phyloP scores from a whole-genome alignment of 306 rosid species.

The Acacia melanoxylon region DNA sequence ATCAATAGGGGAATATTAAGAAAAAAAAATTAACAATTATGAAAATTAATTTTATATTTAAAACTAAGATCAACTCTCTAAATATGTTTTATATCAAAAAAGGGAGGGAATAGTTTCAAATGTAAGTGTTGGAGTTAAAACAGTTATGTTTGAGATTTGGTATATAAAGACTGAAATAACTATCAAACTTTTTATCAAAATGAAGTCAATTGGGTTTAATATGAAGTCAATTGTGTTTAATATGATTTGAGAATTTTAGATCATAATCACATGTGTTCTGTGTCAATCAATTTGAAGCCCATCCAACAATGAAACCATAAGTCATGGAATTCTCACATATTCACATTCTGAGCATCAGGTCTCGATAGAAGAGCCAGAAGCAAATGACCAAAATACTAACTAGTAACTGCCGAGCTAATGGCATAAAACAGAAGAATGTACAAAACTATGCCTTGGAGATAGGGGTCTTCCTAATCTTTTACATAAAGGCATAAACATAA shows the following conservation, averaged over 20 bases:
- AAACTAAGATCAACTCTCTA: rapidly evolving
- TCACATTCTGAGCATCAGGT: not conserved
- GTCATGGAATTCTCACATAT: too few relatives aligned
- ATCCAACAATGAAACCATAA: too few relatives aligned
- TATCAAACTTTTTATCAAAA: not conserved
- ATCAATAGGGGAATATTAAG: too few relatives aligned
- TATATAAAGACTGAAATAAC: not conserved
- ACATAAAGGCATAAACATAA: not conserved
- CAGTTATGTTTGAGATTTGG: not conserved
- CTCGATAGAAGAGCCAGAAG: not conserved
- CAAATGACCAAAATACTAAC: not conserved
- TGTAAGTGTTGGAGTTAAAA: not conserved
- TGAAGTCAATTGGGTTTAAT: not conserved
- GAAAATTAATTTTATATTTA: too few relatives aligned
- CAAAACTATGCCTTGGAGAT: conserved; percentile 22
- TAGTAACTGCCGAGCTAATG: conserved; percentile 9
- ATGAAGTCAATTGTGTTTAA: too few relatives aligned
- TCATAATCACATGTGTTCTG: too few relatives aligned
- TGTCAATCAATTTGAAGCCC: too few relatives aligned
- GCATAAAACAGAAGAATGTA: conserved; percentile 23
- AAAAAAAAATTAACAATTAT: too few relatives aligned
- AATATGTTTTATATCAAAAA: too few relatives aligned
- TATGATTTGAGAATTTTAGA: too few relatives aligned
- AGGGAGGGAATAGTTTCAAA: too few relatives aligned
- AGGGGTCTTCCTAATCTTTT: conserved; percentile 9